Evolutionary conservation across 1,139 yeast genomes (phyloP).

Genomic region (Chernovozyma aurita): DNA sequence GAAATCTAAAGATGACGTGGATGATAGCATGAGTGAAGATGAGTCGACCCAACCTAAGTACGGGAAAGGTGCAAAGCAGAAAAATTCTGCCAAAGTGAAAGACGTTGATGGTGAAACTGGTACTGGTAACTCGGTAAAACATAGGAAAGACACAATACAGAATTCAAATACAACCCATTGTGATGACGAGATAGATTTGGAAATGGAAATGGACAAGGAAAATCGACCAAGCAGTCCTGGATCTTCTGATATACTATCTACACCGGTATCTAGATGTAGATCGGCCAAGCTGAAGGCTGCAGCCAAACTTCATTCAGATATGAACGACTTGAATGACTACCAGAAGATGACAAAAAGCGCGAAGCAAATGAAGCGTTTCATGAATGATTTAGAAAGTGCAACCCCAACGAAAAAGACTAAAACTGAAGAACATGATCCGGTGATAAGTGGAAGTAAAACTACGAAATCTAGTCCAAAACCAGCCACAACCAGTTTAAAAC

Average conservation of each 20-base stretch:
- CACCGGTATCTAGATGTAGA: constrained; percentile 19
- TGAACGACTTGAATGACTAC: constrained; percentile 61
- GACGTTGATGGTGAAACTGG: constrained; percentile 5
- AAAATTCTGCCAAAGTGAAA: neutral
- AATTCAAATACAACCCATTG: no score
- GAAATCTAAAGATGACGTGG: constrained; percentile 17
- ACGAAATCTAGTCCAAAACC: constrained; percentile 8
- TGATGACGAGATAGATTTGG: neutral
- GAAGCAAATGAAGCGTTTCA: constrained; percentile 34
- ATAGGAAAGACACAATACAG: no score
- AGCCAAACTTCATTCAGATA: constrained; percentile 59
- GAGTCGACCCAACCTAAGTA: constrained; percentile 12
- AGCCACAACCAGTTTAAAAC: constrained; percentile 9
- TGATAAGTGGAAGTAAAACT: constrained; percentile 6
- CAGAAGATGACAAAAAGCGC: constrained; percentile 43
- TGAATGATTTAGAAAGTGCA: constrained; percentile 28
- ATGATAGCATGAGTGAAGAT: constrained; percentile 36
- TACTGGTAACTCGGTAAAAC: no score
- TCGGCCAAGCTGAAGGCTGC: constrained; percentile 68
- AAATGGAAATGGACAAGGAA: constrained; percentile 1
- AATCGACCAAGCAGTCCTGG: neutral
- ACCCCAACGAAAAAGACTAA: constrained; percentile 10
- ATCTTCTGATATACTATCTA: neutral
- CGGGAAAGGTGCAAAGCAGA: constrained; percentile 3
- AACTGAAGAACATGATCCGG: constrained; percentile 5